phyloP scores from a whole-genome alignment of 1,284 basidiomycete species.

The Apiotrichum gamsii region DNA sequence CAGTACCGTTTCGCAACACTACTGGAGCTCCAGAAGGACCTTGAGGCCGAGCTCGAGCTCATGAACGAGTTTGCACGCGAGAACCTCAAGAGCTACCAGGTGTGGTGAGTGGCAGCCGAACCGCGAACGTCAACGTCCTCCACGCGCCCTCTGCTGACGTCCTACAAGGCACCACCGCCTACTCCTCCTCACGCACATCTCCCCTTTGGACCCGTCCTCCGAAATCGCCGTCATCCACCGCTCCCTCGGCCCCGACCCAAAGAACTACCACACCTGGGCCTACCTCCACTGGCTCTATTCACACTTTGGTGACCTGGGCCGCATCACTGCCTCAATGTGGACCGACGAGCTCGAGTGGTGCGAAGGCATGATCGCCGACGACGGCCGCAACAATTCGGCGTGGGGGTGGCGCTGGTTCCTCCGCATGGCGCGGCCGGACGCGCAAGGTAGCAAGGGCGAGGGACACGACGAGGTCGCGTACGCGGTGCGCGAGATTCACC shows the following conservation, averaged over 20 bases:
- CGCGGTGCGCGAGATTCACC: constrained; percentile 68
- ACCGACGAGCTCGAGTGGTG: constrained; percentile 68
- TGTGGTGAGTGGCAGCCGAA: constrained; percentile 58
- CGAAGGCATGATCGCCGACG: constrained; percentile 64
- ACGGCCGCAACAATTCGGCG: constrained; percentile 92
- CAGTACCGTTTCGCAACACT: constrained; percentile 86
- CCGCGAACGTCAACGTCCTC: not conserved
- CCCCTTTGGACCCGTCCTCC: constrained; percentile 51
- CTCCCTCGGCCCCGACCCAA: constrained; percentile 66
- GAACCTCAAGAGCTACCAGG: constrained; percentile 89
- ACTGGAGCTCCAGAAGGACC: constrained; percentile 58
- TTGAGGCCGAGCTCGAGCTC: constrained; percentile 67
- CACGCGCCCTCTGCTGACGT: not conserved
- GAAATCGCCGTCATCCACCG: constrained; percentile 74
- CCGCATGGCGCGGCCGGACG: constrained; percentile 63
- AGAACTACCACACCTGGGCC: constrained; percentile 96
- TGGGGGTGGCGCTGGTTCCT: constrained; percentile 98
- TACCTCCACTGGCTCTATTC: constrained; percentile 85
- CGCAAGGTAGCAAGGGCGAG: constrained; percentile 32
- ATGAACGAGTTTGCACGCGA: constrained; percentile 77
- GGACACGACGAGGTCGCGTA: constrained; percentile 22
- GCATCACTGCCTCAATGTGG: constrained; percentile 60
- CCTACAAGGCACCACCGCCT: constrained; percentile 80
- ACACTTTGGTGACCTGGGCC: constrained; percentile 55
- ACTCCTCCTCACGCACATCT: constrained; percentile 57